Base-by-base conservation (phyloP, 1,139 yeast species). In the Pichia sp. region DNA sequence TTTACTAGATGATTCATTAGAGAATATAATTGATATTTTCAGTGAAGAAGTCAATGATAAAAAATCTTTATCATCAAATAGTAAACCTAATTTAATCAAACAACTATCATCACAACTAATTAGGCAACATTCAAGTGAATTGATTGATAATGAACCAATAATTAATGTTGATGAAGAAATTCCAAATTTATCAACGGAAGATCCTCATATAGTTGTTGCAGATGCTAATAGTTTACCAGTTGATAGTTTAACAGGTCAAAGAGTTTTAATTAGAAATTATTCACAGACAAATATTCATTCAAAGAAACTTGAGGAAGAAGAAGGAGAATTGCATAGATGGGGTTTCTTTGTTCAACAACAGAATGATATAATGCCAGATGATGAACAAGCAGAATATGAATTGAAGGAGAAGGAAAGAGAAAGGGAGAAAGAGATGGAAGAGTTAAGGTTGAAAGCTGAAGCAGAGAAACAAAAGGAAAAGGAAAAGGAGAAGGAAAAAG, bases 261-360 rank as follows among this genome's bases (percentile, higher is more conserved):
- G 89, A 1, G 78, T 82, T 18, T 63, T 80, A 45, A 70, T 78
- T 62, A 69, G 79, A 52, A 74, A 79, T 4, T 65, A 76, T 5
- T 79, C 86, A 2, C 82, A 75, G 49, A 78, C 85, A 0, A 78
- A 84, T 1, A 55, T 74, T 6, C 78, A 78, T 51, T 83, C 88
- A 18, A 82, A 77, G 57, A 77, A 73, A 50, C 86, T 82, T 58
- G 95, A 86, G 54, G 77, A 79, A 48, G 96, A 88, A 60, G 96
- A 88, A 67, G 96, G 96, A 50, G 95, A 84, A 55, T 71, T 86
- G 48, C 95, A 85, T 61, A 78, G 83, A 61, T 77, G 85, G 76
- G 94, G 94, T 14, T 75, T 73, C 54, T 80, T 76, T 53, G 78
- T 81, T 52, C 84, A 79, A 55, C 84, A 76, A 55, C 72, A 77